A percentile compares a stretch with the other conserved stretches of the same genome.
Conservation (phyloP, 1,284 basidiomycete species). For the Microbotryum lychnidis-dioicae region DNA sequence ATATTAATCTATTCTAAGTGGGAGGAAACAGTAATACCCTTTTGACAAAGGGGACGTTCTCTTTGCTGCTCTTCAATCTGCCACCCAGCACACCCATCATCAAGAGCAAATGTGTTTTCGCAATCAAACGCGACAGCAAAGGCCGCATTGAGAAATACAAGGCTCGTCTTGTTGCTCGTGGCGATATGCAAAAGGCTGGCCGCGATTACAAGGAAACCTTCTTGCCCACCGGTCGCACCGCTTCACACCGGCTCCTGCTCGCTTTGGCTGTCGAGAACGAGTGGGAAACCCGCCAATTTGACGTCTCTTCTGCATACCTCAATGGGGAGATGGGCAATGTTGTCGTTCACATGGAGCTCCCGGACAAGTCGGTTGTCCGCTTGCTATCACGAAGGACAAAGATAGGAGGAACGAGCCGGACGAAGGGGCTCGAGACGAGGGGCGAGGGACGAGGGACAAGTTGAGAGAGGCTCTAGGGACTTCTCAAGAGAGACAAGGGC, state of each 20-base stretch:
- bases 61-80: slow-evolving; percentile 1
- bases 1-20: too few species aligned
- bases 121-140: slow-evolving; percentile 21
- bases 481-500: too few species aligned
- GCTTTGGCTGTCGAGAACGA: slow-evolving; percentile 5
- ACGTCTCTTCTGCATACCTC: slow-evolving; percentile 22
- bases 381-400: too few species aligned
- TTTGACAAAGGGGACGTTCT: slow-evolving; percentile 11
- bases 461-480: too few species aligned
- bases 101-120: slow-evolving; percentile 12
- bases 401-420: too few species aligned
- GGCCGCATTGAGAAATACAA: slow-evolving; percentile 37
- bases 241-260: slow-evolving; percentile 39
- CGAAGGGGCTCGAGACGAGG: too few species aligned
- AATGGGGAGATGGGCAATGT: slow-evolving; percentile 12
- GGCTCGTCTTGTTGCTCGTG: slow-evolving; percentile 34
- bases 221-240: slow-evolving; percentile 43
- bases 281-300: slow-evolving; percentile 9
- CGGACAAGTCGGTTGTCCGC: slow-evolving; percentile 2
- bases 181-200: slow-evolving; percentile 39
- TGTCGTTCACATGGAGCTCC: slow-evolving; percentile 1
- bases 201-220: slow-evolving; percentile 45
- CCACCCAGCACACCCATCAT: neutral
- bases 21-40: too few species aligned
- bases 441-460: too few species aligned